A percentile compares a stretch with the other conserved stretches of the same genome.
These are phyloP conservation scores for Microglena sp. DNA, from an alignment of 139 green algal genomes.

Conservation along the genomic window DNA sequence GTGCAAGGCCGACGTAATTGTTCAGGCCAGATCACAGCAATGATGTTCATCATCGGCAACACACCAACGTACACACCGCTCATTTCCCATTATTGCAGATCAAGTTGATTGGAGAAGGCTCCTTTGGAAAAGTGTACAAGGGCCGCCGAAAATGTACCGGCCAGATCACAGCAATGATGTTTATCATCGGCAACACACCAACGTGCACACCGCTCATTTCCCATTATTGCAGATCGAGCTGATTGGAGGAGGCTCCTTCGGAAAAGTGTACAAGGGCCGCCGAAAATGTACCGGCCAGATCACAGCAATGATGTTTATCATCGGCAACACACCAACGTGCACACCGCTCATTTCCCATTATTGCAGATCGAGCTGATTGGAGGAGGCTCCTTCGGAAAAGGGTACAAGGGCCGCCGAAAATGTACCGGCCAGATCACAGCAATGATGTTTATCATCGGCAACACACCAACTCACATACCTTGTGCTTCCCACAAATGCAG, in stretches of 20 bases:
- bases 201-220: no score
- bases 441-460: constrained; percentile 82
- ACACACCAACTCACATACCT: no score
- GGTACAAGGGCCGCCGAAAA: constrained; percentile 86
- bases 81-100: no score
- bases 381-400: constrained; percentile 93
- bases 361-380: constrained; percentile 79
- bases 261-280: constrained; percentile 95
- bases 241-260: constrained; percentile 88
- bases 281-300: constrained; percentile 75
- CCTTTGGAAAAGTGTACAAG: neutral
- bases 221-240: constrained; percentile 77
- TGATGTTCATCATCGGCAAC: no score
- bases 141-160: constrained; percentile 10
- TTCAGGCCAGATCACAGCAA: no score
- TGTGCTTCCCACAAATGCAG: no score
- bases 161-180: constrained; percentile 90
- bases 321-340: constrained; percentile 15
- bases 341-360: no score
- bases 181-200: constrained; percentile 66
- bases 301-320: constrained; percentile 95
- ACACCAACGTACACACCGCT: no score
- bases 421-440: constrained; percentile 85
- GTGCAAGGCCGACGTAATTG: neutral
- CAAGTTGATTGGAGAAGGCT: no score